These are phyloP conservation scores for Xylaria sp. DNA, from an alignment of 495 filamentous ascomycete genomes.

Conservation along the genomic window DNA sequence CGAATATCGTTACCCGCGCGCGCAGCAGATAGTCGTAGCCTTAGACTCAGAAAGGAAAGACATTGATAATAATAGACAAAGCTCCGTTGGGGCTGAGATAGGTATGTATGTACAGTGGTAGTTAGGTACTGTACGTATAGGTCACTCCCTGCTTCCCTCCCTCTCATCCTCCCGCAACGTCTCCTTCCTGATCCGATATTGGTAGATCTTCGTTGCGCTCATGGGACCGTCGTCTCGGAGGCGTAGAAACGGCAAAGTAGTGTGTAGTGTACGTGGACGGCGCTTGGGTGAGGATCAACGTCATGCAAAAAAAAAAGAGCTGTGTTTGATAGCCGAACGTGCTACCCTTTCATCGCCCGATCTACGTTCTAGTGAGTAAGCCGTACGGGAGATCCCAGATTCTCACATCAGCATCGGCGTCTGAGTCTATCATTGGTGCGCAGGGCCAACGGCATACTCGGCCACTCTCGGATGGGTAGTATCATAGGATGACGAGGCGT, in stretches of 20 bases:
- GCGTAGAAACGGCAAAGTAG: background rate
- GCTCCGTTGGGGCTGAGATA: constrained; percentile 3
- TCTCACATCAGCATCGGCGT: constrained; percentile 23
- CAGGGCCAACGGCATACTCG: constrained; percentile 16
- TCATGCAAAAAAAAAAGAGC: constrained; percentile 22
- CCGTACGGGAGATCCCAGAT: constrained; percentile 23
- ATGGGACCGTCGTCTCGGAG: background rate
- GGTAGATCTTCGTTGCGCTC: background rate
- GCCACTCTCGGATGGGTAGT: constrained; percentile 12
- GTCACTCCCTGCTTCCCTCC: no score
- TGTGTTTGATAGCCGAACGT: constrained; percentile 26
- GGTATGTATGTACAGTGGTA: no score
- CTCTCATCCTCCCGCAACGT: no score
- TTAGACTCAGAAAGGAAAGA: background rate
- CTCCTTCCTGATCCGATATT: constrained; percentile 10
- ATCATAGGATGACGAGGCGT: constrained; percentile 8
- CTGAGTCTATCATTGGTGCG: constrained; percentile 17
- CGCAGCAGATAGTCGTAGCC: constrained; percentile 5
- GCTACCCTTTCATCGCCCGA: constrained; percentile 27
- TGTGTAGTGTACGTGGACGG: background rate
- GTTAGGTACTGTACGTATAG: no score
- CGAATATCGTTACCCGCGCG: background rate
- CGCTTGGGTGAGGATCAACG: constrained; percentile 15
- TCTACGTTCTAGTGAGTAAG: constrained; percentile 22
- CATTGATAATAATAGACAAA: background rate